Base-by-base conservation (phyloP, 225 moss, liverwort and hornwort species). In the Asterella californica region DNA sequence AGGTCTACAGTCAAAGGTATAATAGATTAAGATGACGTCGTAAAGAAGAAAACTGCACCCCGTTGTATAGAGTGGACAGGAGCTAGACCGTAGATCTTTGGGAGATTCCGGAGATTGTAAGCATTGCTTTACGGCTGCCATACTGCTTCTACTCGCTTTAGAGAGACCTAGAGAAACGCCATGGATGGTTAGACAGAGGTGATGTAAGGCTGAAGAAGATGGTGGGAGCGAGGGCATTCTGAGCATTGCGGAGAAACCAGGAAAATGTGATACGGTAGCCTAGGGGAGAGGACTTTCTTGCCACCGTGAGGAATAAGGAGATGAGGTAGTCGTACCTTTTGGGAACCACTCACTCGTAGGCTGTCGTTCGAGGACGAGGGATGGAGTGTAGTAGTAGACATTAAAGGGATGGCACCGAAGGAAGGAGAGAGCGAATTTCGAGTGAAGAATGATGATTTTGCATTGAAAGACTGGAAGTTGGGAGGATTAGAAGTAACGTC, bases 381-480 rank as follows among this genome's bases (percentile, higher is more conserved):
- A 12, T 12, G 2, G 17, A 65, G 65, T 30, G 15, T 15, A 62
- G 62, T 3, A 33, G 65, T 30, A 32, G 65, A 33, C 32, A 65
- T 65, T 9, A 9, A 32, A 65, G 29, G 65, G 32, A 33, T 65
- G 65, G 65, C 32, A 65, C 5, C n/a, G 62, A 62, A 62, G 30
- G n/a, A 65, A 65, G 12, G 15, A 65, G 29, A 63, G 65, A 65
- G 65, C 65, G 32, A 65, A 65, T 12, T 32, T 65, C 65, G 65
- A 70, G 67, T 36, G 67, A 33, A 67, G 67, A 67, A 67, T 33
- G 67, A 61, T 61, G 61, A 61, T 61, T 61, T 61, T 27, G 61
- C 61, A 61, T 25, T 61, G 14, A 25, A 47, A 47, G 71, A 42
- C 25, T n/a, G n/a, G 47, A 47, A 74, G 50, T 30, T 53, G 50